Conservation (phyloP, 1,284 basidiomycete genomes). For the Psilocybe mexicana region DNA sequence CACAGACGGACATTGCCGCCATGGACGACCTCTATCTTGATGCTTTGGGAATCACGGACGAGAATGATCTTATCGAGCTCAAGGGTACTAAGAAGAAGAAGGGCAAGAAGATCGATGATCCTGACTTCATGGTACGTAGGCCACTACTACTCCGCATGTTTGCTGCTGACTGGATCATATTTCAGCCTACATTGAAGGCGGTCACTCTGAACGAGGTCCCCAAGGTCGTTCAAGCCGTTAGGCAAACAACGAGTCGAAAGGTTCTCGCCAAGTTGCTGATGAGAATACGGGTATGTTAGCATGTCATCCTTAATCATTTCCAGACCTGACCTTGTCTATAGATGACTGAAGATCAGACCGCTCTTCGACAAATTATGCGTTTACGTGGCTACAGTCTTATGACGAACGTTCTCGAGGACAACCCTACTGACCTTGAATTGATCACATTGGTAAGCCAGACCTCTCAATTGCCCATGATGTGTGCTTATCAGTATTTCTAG, state of each 20-base stretch:
- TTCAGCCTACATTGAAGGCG: conserved; percentile 71
- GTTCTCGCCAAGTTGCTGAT: conserved; percentile 85
- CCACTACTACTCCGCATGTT: no score
- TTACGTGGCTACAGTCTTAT: conserved; percentile 94
- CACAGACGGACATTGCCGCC: conserved; percentile 91
- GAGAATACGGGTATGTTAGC: conserved; percentile 71
- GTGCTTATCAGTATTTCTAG: conserved; percentile 37
- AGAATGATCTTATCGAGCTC: conserved; percentile 77
- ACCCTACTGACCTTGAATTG: conserved; percentile 74
- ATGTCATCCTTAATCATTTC: neutral
- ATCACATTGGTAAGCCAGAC: conserved; percentile 56
- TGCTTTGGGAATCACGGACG: conserved; percentile 94
- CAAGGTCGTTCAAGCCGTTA: conserved; percentile 89
- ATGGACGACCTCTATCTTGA: conserved; percentile 97
- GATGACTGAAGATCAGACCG: conserved; percentile 83
- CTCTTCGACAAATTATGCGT: conserved; percentile 87
- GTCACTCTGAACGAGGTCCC: conserved; percentile 81
- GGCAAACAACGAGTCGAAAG: conserved; percentile 85
- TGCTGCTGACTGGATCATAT: neutral
- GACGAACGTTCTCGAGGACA: conserved; percentile 86
- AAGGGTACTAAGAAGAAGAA: conserved; percentile 93
- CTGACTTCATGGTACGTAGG: conserved; percentile 73
- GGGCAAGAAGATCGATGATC: conserved; percentile 88
- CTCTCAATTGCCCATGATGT: neutral
- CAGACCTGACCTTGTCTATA: conserved; percentile 30